Conservation (phyloP, 2,329 filamentous ascomycete species). For the Colletotrichum sp. region DNA sequence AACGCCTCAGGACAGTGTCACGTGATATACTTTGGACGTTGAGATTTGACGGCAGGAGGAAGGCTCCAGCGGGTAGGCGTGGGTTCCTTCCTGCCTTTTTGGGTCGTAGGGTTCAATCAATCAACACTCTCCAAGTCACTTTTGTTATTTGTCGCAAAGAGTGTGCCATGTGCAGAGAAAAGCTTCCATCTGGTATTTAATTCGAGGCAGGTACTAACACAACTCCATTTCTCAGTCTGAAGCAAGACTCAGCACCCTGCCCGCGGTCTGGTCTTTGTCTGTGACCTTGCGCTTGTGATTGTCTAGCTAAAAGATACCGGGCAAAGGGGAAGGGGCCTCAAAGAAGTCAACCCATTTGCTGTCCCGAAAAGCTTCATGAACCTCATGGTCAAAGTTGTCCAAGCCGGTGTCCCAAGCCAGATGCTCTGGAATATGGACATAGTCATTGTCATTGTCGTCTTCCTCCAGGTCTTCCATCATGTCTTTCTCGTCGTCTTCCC, state of each 20-base stretch:
- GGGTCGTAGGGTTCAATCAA: background rate
- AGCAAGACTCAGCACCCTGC: background rate
- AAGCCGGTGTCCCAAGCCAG: background rate
- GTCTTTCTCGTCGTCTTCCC: background rate
- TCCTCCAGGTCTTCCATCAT: background rate
- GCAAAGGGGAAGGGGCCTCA: background rate
- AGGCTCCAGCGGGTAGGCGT: background rate
- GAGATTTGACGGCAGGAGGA: background rate
- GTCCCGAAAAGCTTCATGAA: background rate
- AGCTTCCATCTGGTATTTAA: background rate
- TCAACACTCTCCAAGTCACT: background rate
- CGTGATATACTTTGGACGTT: background rate
- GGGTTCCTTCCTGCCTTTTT: background rate
- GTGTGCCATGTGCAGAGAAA: rapidly evolving
- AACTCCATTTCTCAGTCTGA: background rate
- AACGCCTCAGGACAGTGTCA: background rate
- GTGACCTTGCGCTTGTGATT: background rate
- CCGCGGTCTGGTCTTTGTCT: background rate
- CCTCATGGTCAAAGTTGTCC: rapidly evolving
- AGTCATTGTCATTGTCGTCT: background rate
- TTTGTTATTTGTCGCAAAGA: background rate
- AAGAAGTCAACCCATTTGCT: background rate
- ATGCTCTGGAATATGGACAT: background rate
- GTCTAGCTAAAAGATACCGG: background rate
- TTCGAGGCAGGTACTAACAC: rapidly evolving